Base-by-base conservation (phyloP, 2,329 filamentous ascomycete species). In the Aureobasidium lini region DNA sequence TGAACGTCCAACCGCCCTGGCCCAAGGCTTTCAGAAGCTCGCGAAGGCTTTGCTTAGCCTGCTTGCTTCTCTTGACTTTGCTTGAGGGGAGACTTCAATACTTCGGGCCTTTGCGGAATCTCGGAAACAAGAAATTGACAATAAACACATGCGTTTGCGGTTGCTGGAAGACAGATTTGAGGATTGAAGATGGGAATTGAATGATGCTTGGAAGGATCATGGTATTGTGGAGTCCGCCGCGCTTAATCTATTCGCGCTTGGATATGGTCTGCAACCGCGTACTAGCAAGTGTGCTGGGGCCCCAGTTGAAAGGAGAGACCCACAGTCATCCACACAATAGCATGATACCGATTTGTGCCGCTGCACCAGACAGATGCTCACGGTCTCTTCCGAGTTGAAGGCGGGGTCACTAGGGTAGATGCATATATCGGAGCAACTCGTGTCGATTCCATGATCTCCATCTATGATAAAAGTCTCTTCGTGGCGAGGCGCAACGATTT, bases 51-150 rank as follows among this genome's bases (percentile, higher is more conserved):
- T 32, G 6, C 54, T 57, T 57, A 23, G 54, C 54, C 32, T 46
- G 54, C 54, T 57, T 57, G 54, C 32, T 29, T 40, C 28, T 47
- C n/a, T 57, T 57, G 43, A 31, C 43, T 57, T 57, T 57, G 42
- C 54, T 57, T 48, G 54, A 31, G 10, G 34, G 6, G 40, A 28
- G 36, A 56, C 52, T 56, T 46, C 29, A 18, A 56, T 44, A 56
- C 52, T 44, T 56, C 52, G 52, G 52, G 52, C 3, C 2, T 36
- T 37, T 16, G 31, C 52, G 40, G 40, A 29, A 44, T 32, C 9
- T 32, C 23, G 6, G n/a, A 37, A 46, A 54, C 23, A 32, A 43
- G 23, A 18, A 18, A 53, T 18, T 18, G 39, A 34, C 13, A 15
- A 11, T 3, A 9, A n/a, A 43, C 9, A 39, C n/a, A 15, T 23